Conservation (phyloP, 2,329 filamentous ascomycete species). For the Plenodomus tracheiphilus region DNA sequence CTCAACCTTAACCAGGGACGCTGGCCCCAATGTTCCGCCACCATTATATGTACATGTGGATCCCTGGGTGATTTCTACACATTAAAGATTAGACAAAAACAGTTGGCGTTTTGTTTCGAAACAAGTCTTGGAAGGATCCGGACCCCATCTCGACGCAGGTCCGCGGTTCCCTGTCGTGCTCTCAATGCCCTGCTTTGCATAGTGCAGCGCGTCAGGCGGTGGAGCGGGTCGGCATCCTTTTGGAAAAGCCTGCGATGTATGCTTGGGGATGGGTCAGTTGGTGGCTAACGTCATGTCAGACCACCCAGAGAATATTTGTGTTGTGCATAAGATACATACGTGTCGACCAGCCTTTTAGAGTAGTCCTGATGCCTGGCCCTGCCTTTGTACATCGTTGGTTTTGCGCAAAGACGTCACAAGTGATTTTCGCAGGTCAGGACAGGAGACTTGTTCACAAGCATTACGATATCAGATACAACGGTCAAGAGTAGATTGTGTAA, state of each 20-base stretch:
- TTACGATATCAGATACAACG: too few relatives aligned
- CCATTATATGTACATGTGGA: not conserved
- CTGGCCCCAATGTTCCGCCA: not conserved
- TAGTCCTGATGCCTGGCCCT: too few relatives aligned
- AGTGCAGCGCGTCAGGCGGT: not conserved
- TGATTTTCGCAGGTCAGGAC: too few relatives aligned
- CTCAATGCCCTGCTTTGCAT: not conserved
- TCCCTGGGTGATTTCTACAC: not conserved
- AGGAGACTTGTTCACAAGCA: too few relatives aligned
- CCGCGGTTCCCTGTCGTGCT: not conserved
- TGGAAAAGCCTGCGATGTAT: not conserved
- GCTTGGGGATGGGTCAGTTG: not conserved
- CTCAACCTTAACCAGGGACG: not conserved
- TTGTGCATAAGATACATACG: not conserved
- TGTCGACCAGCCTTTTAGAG: too few relatives aligned
- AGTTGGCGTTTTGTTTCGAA: not conserved
- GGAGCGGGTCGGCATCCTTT: too few relatives aligned
- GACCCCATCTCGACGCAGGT: not conserved
- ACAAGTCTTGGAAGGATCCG: not conserved
- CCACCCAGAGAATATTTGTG: not conserved
- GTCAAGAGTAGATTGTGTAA: too few relatives aligned
- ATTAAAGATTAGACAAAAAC: not conserved
- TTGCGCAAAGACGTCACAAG: too few relatives aligned
- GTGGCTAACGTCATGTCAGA: not conserved
- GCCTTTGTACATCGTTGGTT: too few relatives aligned